Evolutionary conservation across 495 filamentous ascomycete genomes (phyloP).

Genomic region (Hypomontagnella submonticulosa): DNA sequence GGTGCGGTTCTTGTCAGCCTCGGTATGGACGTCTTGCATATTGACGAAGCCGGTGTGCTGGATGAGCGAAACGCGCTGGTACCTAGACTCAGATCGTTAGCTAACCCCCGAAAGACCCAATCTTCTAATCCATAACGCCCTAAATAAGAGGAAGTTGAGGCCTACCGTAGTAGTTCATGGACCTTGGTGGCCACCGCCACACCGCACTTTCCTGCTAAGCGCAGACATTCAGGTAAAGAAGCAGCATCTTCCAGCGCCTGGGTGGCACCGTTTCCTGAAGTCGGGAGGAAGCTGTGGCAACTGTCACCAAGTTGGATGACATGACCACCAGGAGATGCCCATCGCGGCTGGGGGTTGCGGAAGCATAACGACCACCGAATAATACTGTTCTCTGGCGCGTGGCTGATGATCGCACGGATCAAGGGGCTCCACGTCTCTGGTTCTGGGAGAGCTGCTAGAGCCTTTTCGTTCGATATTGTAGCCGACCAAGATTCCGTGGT

Average conservation of each 20-base stretch:
- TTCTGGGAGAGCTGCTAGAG: conserved; percentile 25
- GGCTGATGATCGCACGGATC: conserved; percentile 60
- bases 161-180: conserved; percentile 49
- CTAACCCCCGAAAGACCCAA: background rate
- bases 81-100: conserved; percentile 25
- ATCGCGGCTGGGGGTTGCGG: conserved; percentile 69
- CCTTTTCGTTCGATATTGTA: conserved; percentile 17
- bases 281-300: conserved; percentile 74
- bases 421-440: conserved; percentile 69
- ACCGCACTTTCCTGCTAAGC: conserved; percentile 52
- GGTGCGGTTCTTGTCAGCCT: conserved; percentile 52
- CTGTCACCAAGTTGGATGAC: conserved; percentile 70
- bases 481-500: conserved; percentile 22
- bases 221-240: conserved; percentile 66
- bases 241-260: conserved; percentile 75
- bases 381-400: conserved; percentile 61
- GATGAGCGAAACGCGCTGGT: conserved; percentile 57
- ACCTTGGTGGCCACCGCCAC: conserved; percentile 50
- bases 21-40: conserved; percentile 55
- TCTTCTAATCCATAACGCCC: no score
- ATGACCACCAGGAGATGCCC: conserved; percentile 64
- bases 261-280: conserved; percentile 69
- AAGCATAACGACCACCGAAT: conserved; percentile 75
- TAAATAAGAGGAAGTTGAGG: background rate
- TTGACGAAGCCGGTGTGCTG: conserved; percentile 60